Conservation (phyloP, 768 basidiomycete genomes). For the Termitomyces sp. region DNA sequence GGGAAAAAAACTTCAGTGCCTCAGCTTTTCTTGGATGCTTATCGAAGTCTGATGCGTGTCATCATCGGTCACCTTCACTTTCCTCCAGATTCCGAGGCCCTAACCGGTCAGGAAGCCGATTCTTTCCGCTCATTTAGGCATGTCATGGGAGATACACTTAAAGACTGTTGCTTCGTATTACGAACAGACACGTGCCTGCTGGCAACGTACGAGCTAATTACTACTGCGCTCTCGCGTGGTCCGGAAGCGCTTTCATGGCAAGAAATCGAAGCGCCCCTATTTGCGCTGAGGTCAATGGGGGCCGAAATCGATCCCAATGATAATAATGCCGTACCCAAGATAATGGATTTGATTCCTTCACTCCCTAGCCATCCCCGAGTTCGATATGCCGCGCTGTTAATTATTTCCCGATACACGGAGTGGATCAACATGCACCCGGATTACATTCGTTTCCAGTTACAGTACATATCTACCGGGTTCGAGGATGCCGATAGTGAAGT, state of each 20-base stretch:
- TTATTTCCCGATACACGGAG: slow-evolving; percentile 93
- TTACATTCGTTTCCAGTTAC: slow-evolving; percentile 81
- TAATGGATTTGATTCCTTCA: slow-evolving; percentile 90
- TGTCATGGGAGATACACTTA: slow-evolving; percentile 98
- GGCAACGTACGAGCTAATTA: slow-evolving; percentile 79
- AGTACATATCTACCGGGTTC: slow-evolving; percentile 92
- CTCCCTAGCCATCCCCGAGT: slow-evolving; percentile 89
- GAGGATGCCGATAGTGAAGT: slow-evolving; percentile 79
- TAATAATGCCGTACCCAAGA: slow-evolving; percentile 85
- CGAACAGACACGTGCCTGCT: slow-evolving; percentile 82
- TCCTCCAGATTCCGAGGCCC: slow-evolving; percentile 62
- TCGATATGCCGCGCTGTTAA: slow-evolving; percentile 92
- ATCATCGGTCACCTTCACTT: slow-evolving; percentile 92
- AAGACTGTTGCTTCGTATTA: slow-evolving; percentile 95
- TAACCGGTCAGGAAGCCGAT: slow-evolving; percentile 85
- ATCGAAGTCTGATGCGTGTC: slow-evolving; percentile 76
- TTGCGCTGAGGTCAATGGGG: slow-evolving; percentile 98
- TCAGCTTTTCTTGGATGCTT: slow-evolving; percentile 79
- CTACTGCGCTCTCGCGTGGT: slow-evolving; percentile 61
- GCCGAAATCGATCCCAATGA: slow-evolving; percentile 86
- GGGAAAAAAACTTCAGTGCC: slow-evolving; percentile 71
- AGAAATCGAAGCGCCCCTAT: slow-evolving; percentile 94
- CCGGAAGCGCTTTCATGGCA: slow-evolving; percentile 77
- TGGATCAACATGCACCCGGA: slow-evolving; percentile 91
- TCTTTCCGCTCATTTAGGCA: slow-evolving; percentile 94